Evolutionary conservation across 2,329 filamentous ascomycete species (phyloP), one percentile per base, ranked within the genome.

Genomic region (Sordariomycetes sp.): DNA sequence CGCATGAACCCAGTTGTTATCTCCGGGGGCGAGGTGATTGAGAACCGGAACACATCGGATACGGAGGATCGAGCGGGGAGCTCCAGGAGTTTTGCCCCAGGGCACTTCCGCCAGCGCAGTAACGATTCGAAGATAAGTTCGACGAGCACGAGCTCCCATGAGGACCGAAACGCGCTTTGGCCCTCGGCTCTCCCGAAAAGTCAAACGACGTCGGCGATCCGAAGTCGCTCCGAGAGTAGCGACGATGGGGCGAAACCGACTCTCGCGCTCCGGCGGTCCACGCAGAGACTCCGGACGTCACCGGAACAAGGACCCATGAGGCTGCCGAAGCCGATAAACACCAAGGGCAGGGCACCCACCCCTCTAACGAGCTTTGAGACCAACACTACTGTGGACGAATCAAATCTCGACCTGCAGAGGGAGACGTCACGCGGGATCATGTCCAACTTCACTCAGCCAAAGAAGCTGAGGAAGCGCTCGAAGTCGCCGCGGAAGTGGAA

Each of bases 1-100:
- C 75, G 83, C 13, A 79, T 86, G 69, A 83, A 81, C 56, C 84
- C 83, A 1, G 82, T 86, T 13, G 75, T 86, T 48, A 86, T 87
- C 62, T 76, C 81, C 12, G 84, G 83, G 8, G 84, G 83, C 32
- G 80, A 78, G 60, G 68, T 86, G 7, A 67, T 84, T 45, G 78
- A 84, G 63, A 85, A 85, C 63, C 71, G 74, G 45, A 86, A 86
- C 62, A 32, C 51, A 5, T n/a, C 51, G 25, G 51, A 52, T 22
- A 22, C 45, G 17, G 20, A 50, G 20, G n/a, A 50, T 10, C 5
- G 20, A 22, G 10, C 45, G 5, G 20, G 20, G 45, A 20, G 45
- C 45, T 22, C 70, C 1, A 76, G 74, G 62, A 68, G 71, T 15
- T 45, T 45, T 17, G n/a, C 13, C n/a, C 20, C 15, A 42, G 48